Percentiles rank a stretch among this genome's conserved stretches.
phyloP scores from a whole-genome alignment of 768 basidiomycete species.

The Coprinopsis marcescibilis region DNA sequence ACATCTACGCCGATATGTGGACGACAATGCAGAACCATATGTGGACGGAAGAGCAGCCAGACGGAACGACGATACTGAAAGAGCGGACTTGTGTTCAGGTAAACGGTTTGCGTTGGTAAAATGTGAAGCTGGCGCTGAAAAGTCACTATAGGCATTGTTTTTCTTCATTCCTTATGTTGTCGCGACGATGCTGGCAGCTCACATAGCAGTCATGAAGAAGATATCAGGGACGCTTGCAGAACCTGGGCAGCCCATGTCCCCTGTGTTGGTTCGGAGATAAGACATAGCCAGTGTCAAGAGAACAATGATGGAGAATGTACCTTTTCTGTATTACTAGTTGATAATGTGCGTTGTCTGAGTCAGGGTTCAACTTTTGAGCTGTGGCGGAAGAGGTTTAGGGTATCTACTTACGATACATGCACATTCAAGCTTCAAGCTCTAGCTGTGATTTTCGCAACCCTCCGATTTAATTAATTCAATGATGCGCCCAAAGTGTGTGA shows the following conservation, averaged over 20 bases:
- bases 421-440: too few relatives aligned
- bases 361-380: too few relatives aligned
- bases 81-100: background rate
- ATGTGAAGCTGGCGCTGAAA: background rate
- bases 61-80: background rate
- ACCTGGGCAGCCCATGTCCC: background rate
- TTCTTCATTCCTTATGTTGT: constrained; percentile 1
- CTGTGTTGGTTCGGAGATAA: too few relatives aligned
- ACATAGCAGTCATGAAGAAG: background rate
- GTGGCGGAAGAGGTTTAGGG: too few relatives aligned
- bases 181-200: background rate
- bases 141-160: background rate
- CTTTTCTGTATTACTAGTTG: too few relatives aligned
- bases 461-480: too few relatives aligned
- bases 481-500: too few relatives aligned
- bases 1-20: background rate
- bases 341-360: too few relatives aligned
- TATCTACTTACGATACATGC: too few relatives aligned
- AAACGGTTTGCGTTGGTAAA: background rate
- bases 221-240: background rate
- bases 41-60: background rate
- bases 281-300: too few relatives aligned
- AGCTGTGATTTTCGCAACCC: too few relatives aligned
- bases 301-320: too few relatives aligned
- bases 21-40: background rate